A percentile compares a stretch with the other conserved stretches of the same genome.
These are phyloP conservation scores for Apiospora saccharicola DNA, from an alignment of 2,329 filamentous ascomycete species.

Conservation along the genomic window DNA sequence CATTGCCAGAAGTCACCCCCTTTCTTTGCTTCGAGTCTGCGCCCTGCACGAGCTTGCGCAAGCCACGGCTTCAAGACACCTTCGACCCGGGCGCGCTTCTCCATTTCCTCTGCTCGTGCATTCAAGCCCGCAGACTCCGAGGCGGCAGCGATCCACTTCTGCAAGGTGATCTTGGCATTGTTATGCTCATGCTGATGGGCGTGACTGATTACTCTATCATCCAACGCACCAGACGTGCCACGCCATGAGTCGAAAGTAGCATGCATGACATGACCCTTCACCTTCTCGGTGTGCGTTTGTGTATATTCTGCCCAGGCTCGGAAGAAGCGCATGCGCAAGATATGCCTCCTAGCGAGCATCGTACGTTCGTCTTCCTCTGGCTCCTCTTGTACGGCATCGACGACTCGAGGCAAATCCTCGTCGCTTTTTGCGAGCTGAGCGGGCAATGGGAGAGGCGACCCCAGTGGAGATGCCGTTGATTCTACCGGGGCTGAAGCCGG, in stretches of 20 bases:
- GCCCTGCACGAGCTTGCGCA: constrained; percentile 24
- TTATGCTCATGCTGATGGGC: constrained; percentile 19
- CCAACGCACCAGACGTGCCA: constrained; percentile 17
- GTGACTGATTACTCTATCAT: background rate
- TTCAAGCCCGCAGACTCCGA: background rate
- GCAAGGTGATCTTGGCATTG: background rate
- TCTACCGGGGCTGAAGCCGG: constrained; percentile 8
- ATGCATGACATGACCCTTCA: constrained; percentile 33
- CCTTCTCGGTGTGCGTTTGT: constrained; percentile 34
- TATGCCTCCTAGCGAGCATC: constrained; percentile 42
- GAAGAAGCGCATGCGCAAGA: constrained; percentile 44
- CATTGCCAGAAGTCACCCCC: constrained; percentile 25
- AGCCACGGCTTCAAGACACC: constrained; percentile 29
- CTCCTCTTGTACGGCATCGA: background rate
- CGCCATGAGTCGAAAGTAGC: constrained; percentile 28
- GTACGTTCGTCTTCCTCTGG: constrained; percentile 39
- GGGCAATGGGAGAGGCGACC: background rate
- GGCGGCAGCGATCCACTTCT: constrained; percentile 16
- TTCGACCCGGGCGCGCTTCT: constrained; percentile 23
- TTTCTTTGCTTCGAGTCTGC: constrained; percentile 22
- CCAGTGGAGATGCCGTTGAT: constrained; percentile 4
- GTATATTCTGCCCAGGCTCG: constrained; percentile 42
- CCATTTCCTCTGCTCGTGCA: constrained; percentile 4
- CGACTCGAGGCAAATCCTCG: background rate
- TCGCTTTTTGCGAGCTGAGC: background rate